Percentiles rank a stretch among this genome's conserved stretches.
phyloP scores from a whole-genome alignment of 768 basidiomycete genomes.

The Calocybe gangraenosa region DNA sequence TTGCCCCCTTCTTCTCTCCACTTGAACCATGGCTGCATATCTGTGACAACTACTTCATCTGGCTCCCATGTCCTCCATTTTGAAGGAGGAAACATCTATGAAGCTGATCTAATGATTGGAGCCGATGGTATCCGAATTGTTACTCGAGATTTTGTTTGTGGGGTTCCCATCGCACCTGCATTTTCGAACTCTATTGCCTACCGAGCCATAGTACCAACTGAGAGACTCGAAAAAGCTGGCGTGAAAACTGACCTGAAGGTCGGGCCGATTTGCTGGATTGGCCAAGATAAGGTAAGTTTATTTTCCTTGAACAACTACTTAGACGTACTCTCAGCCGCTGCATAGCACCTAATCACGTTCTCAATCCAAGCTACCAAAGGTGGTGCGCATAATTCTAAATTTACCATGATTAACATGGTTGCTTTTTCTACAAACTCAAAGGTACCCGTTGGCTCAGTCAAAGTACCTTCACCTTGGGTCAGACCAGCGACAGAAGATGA shows the following conservation, averaged over 20 bases:
- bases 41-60: slow-evolving; percentile 22
- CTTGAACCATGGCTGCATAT: slow-evolving; percentile 47
- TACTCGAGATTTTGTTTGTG: slow-evolving; percentile 33
- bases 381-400: slow-evolving; percentile 26
- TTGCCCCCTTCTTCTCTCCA: slow-evolving; percentile 35
- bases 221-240: too few relatives aligned
- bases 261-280: slow-evolving; percentile 43
- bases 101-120: slow-evolving; percentile 47
- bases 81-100: slow-evolving; percentile 41
- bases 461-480: slow-evolving; percentile 38
- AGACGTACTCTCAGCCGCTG: background rate
- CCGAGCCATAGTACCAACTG: too few relatives aligned
- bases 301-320: slow-evolving; percentile 15
- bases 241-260: too few relatives aligned
- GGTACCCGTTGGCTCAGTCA: slow-evolving; percentile 22
- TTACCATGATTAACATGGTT: slow-evolving; percentile 41
- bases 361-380: slow-evolving; percentile 38
- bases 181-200: slow-evolving; percentile 46
- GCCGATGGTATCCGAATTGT: slow-evolving; percentile 52
- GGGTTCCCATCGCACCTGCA: slow-evolving; percentile 21
- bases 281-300: slow-evolving; percentile 37
- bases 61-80: slow-evolving; percentile 37
- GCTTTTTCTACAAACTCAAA: slow-evolving; percentile 32
- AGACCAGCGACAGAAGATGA: slow-evolving; percentile 35
- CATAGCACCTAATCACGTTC: slow-evolving; percentile 50